Evolutionary conservation across 371 early-diverging fungal species (phyloP).

Genomic region (Apophysomyces variabilis): DNA sequence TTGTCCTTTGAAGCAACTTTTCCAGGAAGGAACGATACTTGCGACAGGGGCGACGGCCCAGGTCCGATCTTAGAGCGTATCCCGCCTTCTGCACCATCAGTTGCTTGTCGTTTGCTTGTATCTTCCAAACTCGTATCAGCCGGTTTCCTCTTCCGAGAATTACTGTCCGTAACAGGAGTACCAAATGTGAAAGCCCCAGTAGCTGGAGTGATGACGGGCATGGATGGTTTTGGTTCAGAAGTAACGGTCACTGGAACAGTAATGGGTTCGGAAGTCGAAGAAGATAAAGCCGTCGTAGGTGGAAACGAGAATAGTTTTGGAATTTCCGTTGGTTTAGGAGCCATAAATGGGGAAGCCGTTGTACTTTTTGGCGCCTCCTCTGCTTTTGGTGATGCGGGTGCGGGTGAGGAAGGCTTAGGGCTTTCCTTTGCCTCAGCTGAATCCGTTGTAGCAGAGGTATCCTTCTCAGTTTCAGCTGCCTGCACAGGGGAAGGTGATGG

Average conservation of each 20-base stretch:
- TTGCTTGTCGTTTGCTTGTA: background rate
- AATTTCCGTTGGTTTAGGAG: background rate
- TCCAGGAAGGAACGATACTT: background rate
- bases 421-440: background rate
- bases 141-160: background rate
- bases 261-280: background rate
- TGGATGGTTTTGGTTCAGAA: background rate
- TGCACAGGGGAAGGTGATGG: background rate
- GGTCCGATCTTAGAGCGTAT: background rate
- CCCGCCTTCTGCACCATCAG: background rate
- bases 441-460: background rate
- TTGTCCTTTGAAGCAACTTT: background rate
- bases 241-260: background rate
- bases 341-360: background rate
- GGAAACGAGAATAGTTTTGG: background rate
- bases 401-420: background rate
- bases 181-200: background rate
- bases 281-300: background rate
- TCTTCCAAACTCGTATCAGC: background rate
- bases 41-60: slow-evolving; percentile 1
- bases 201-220: background rate
- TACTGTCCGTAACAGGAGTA: background rate
- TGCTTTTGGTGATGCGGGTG: background rate
- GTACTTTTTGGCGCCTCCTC: background rate
- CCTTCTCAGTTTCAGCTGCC: background rate